Evolutionary conservation across 176 grass and related monocot species (phyloP), one percentile per base, ranked within the genome.

Genomic region (Phyllostachys edulis): DNA sequence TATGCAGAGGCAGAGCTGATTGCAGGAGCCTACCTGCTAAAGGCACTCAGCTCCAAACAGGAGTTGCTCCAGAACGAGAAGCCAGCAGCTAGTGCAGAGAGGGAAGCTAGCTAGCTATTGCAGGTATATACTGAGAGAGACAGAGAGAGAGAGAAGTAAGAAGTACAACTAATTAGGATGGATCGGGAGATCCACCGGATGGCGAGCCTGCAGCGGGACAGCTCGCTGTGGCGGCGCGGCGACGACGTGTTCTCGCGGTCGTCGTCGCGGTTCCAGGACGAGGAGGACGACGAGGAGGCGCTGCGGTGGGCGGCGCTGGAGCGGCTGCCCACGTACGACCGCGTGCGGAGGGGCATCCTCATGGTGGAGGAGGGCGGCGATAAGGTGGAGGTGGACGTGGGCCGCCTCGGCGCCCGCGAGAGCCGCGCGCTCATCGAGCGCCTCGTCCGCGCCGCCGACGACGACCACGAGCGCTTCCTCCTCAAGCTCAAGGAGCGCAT

Each of bases 261-360:
- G 67, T 89, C 88, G 64, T 84, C 90, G 69, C 79, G 92, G 84
- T 87, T 90, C 80, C 80, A 87, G n/a, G 84, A 75, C 32, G 91
- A 91, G 49, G 89, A 98, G 39, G 91, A 99, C 68, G 96, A 99
- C 78, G 96, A 99, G 84, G 93, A 96, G 88, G 93, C 93, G 27
- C 86, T 99, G 49, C 73, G 76, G 64, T 99, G 96, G 96, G 96
- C 96, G 17, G 96, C 96, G 59, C 85, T 99, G n/a, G 96, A 99
- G 93, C 90, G 82, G 66, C 89, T 99, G 34, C 96, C 96, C 2
- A 99, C 96, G 7, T 90, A 61, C 50, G 89, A 91, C 73, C 85
- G 96, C 7, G 63, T 95, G 52, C 88, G 88, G 39, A 83, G 69
- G 9, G 93, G 87, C 18, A 93, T 98, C 6, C 68, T 98, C 24